A percentile compares a stretch with the other conserved stretches of the same genome.
phyloP scores from a whole-genome alignment of 2,329 filamentous ascomycete genomes.

The Neonectria magnoliae region DNA sequence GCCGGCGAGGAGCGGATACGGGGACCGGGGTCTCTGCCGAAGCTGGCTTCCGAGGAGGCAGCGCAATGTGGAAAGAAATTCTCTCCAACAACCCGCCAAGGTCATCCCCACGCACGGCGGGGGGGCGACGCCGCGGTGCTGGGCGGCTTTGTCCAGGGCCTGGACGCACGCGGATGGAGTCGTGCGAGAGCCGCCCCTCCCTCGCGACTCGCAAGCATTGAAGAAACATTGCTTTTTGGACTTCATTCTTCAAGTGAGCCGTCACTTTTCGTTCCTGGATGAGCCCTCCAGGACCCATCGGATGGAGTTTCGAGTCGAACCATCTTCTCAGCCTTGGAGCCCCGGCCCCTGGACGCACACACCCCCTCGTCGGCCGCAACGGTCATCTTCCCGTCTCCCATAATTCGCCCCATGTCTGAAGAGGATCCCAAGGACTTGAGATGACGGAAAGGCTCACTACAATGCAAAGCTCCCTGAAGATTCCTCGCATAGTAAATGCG shows the following conservation, averaged over 20 bases:
- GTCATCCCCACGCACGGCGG: constrained; percentile 25
- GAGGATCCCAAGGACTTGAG: constrained; percentile 11
- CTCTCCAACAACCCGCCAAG: constrained; percentile 4
- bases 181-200: background rate
- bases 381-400: constrained; percentile 15
- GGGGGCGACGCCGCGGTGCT: constrained; percentile 1
- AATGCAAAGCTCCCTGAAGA: constrained; percentile 12
- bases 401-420: constrained; percentile 8
- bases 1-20: constrained; percentile 31
- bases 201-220: constrained; percentile 4
- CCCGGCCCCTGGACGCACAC: constrained; percentile 10
- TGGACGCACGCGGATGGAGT: constrained; percentile 29
- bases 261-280: constrained; percentile 33
- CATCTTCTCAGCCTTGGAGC: constrained; percentile 31
- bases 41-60: constrained; percentile 10
- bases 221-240: constrained; percentile 24
- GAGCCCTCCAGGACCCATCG: constrained; percentile 9
- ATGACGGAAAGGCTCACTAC: background rate
- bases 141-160: constrained; percentile 22
- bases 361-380: constrained; percentile 16
- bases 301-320: constrained; percentile 29
- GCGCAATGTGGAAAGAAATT: constrained; percentile 6
- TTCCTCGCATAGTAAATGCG: constrained; percentile 14
- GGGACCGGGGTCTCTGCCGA: constrained; percentile 28
- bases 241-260: constrained; percentile 23